Evolutionary conservation across 148 eudicot genomes (phyloP).

Genomic region (Bassia scoparia): DNA sequence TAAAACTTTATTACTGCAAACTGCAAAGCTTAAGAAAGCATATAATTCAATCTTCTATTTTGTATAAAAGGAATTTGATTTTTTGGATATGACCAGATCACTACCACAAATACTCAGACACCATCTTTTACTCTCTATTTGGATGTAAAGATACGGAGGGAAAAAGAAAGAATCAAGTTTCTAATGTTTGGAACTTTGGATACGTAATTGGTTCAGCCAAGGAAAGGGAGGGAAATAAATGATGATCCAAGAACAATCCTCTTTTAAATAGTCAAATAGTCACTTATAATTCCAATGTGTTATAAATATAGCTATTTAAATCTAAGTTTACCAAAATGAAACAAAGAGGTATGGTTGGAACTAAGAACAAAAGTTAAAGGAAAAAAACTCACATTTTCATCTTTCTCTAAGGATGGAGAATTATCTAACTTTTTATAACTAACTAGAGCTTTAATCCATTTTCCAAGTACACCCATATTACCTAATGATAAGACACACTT

Average conservation of each 20-base stretch:
- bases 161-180: no score
- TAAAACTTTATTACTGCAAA: neutral
- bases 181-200: no score
- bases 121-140: no score
- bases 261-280: neutral
- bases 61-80: no score
- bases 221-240: neutral
- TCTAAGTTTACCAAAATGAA: neutral
- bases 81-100: neutral
- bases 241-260: neutral
- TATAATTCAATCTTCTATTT: no score
- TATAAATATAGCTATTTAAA: neutral
- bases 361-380: conserved; percentile 1
- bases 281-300: no score
- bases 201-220: no score
- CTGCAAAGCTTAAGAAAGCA: neutral
- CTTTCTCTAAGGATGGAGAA: conserved; percentile 49
- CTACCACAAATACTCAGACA: no score
- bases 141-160: no score
- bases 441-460: conserved; percentile 81
- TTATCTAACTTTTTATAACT: conserved; percentile 72
- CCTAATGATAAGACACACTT: conserved; percentile 16
- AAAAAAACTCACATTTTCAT: conserved; percentile 30
- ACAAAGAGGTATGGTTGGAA: neutral
- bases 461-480: conserved; percentile 75